Evolutionary conservation across 257 asterid genomes (phyloP).

Genomic region (Cruciata laevipes): DNA sequence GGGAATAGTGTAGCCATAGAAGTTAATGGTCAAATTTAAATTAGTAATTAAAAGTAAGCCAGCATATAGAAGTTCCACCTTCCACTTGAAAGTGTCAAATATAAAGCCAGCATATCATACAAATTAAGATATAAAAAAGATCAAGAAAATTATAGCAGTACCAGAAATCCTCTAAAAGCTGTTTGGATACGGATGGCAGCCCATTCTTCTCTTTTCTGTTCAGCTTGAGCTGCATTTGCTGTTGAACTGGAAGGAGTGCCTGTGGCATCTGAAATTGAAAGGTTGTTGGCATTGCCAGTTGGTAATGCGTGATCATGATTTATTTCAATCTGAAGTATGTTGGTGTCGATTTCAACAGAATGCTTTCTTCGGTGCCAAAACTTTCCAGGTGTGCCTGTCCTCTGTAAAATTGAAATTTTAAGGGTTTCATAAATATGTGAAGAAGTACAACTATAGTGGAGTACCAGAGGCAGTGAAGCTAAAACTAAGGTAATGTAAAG

Average conservation of each 20-base stretch:
- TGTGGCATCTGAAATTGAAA: conserved; percentile 45
- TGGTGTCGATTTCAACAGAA: conserved; percentile 62
- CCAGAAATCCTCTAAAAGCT: conserved; percentile 94
- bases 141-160: conserved; percentile 18
- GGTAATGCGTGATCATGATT: conserved; percentile 32
- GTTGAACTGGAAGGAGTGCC: conserved; percentile 58
- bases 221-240: conserved; percentile 40
- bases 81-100: not conserved
- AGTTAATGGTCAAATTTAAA: not conserved
- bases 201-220: conserved; percentile 62
- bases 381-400: conserved; percentile 55
- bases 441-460: conserved; percentile 3
- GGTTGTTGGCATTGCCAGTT: conserved; percentile 38
- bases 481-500: not conserved
- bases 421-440: not conserved
- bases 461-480: not conserved
- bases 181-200: conserved; percentile 89
- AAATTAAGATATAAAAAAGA: not conserved
- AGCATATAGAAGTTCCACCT: not conserved
- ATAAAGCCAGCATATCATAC: not conserved
- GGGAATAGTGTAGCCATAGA: not conserved
- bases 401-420: conserved; percentile 36
- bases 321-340: conserved; percentile 44
- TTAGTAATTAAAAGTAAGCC: not conserved
- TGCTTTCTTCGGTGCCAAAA: conserved; percentile 72